Conservation (phyloP, 352 stramenopile genomes). For the Globisporangium mamillatum region DNA sequence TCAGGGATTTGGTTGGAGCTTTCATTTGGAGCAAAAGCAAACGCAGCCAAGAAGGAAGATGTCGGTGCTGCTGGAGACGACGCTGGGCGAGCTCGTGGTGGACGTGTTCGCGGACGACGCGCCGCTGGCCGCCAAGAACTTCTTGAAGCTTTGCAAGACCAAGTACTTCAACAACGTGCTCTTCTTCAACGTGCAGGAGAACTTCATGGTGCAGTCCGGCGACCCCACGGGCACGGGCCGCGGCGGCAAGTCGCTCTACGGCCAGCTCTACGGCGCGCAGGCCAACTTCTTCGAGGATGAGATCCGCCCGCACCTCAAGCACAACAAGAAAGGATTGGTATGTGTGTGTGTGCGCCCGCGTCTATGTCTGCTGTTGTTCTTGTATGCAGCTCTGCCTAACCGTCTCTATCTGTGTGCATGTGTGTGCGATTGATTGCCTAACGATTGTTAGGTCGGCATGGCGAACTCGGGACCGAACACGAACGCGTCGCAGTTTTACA, state of each 20-base stretch:
- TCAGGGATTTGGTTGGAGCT: no score
- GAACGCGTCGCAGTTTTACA: slow-evolving; percentile 95
- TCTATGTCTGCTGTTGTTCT: neutral
- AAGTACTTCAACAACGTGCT: slow-evolving; percentile 94
- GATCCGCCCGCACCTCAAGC: slow-evolving; percentile 44
- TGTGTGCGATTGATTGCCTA: neutral
- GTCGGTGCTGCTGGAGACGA: slow-evolving; percentile 94
- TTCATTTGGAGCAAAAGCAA: no score
- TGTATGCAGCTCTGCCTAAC: neutral
- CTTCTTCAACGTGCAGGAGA: slow-evolving; percentile 96
- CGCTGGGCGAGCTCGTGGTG: slow-evolving; percentile 87
- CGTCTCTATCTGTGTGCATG: neutral
- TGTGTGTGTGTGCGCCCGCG: neutral
- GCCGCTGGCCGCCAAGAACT: slow-evolving; percentile 87
- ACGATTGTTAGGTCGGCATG: slow-evolving; percentile 60
- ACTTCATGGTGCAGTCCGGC: slow-evolving; percentile 92
- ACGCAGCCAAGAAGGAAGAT: slow-evolving; percentile 34
- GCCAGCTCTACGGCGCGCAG: slow-evolving; percentile 87
- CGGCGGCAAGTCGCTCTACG: slow-evolving; percentile 94
- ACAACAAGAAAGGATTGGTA: slow-evolving; percentile 50
- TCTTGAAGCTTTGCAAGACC: slow-evolving; percentile 94
- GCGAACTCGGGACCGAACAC: slow-evolving; percentile 75
- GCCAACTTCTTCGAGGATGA: slow-evolving; percentile 82
- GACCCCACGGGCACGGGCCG: slow-evolving; percentile 92
- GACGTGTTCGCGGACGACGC: slow-evolving; percentile 88